A percentile compares a stretch with the other conserved stretches of the same genome.
These are phyloP conservation scores for Rauvolfia tetraphylla DNA, from an alignment of 257 asterid species.

Conservation along the genomic window DNA sequence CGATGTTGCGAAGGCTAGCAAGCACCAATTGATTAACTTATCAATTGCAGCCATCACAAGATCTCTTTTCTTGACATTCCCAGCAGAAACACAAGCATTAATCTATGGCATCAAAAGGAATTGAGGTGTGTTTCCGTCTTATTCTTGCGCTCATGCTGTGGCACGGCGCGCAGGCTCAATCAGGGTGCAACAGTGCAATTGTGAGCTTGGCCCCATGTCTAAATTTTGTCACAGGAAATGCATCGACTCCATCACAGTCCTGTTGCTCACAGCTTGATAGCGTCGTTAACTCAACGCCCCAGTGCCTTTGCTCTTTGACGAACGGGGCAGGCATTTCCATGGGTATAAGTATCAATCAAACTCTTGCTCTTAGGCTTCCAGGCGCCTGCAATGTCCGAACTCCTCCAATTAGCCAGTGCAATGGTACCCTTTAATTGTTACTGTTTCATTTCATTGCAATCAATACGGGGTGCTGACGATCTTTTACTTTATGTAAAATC, in stretches of 20 bases:
- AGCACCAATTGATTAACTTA: background rate
- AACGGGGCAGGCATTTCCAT: slow-evolving; percentile 32
- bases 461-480: background rate
- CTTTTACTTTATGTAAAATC: background rate
- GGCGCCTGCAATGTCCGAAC: slow-evolving; percentile 47
- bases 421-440: slow-evolving; percentile 22
- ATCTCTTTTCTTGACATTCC: background rate
- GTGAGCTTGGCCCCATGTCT: slow-evolving; percentile 55
- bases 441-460: background rate
- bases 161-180: slow-evolving; percentile 31
- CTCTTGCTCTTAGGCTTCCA: slow-evolving; percentile 53
- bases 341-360: slow-evolving; percentile 46
- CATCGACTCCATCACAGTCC: slow-evolving; percentile 41
- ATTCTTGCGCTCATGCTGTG: slow-evolving; percentile 17
- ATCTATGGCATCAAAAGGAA: slow-evolving; percentile 13
- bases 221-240: slow-evolving; percentile 46
- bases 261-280: slow-evolving; percentile 53
- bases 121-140: slow-evolving; percentile 15
- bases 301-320: slow-evolving; percentile 45
- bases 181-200: slow-evolving; percentile 38
- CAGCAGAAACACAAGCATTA: background rate
- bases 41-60: background rate
- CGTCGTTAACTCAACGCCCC: slow-evolving; percentile 44
- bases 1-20: background rate
- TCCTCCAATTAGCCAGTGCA: slow-evolving; percentile 48